These are phyloP conservation scores for Cladosporium colombiae DNA, from an alignment of 2,329 filamentous ascomycete species.

Conservation along the genomic window DNA sequence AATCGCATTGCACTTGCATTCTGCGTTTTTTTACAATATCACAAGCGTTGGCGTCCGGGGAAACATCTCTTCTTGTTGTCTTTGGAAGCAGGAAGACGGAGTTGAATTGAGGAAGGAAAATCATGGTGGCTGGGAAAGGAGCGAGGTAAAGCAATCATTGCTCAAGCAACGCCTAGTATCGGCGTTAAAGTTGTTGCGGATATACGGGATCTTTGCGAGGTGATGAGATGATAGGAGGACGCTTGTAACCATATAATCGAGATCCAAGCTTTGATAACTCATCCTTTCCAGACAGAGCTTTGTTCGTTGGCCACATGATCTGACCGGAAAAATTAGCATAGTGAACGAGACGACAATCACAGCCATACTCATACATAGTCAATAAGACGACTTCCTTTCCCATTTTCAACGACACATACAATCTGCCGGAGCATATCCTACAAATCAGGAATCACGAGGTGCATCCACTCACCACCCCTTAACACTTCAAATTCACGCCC, in stretches of 20 bases:
- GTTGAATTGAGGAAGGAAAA: neutral
- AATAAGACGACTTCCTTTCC: neutral
- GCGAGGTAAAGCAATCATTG: neutral
- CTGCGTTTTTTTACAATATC: neutral
- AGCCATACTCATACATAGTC: too few relatives aligned
- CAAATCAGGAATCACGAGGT: neutral
- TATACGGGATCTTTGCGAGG: neutral
- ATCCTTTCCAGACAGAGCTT: neutral
- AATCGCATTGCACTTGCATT: slow-evolving; percentile 8
- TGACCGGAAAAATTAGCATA: neutral
- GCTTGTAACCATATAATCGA: neutral
- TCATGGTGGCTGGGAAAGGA: neutral
- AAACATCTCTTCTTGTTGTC: neutral
- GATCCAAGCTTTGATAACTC: neutral
- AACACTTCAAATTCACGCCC: slow-evolving; percentile 84
- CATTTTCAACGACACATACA: neutral
- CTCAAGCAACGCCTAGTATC: neutral
- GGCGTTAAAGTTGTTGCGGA: neutral
- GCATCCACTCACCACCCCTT: too few relatives aligned
- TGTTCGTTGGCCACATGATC: neutral
- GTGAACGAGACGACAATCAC: neutral
- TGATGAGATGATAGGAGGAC: neutral
- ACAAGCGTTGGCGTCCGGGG: slow-evolving; percentile 7
- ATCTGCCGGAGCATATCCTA: neutral
- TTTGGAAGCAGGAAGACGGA: neutral